Evolutionary conservation across 768 basidiomycete species (phyloP).

Genomic region (Tricholomella constricta): DNA sequence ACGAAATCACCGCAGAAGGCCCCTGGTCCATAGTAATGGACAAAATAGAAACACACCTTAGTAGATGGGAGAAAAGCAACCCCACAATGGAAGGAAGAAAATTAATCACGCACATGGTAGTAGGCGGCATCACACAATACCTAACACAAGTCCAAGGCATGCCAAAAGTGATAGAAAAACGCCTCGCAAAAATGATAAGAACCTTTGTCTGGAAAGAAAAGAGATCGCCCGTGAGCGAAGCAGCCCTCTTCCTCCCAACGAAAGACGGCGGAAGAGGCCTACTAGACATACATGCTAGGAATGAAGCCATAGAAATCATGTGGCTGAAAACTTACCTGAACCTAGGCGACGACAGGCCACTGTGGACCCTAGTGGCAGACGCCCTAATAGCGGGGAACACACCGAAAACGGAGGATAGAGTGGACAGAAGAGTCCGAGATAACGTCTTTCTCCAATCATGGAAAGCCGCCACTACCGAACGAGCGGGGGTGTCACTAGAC

Average conservation of each 20-base stretch:
- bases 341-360: constrained; percentile 13
- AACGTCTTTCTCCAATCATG: constrained; percentile 32
- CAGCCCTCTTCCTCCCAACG: constrained; percentile 17
- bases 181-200: constrained; percentile 18
- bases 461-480: constrained; percentile 8
- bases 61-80: constrained; percentile 25
- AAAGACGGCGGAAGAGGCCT: constrained; percentile 24
- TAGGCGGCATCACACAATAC: constrained; percentile 37
- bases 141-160: constrained; percentile 36
- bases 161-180: constrained; percentile 26
- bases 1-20: constrained; percentile 18
- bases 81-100: constrained; percentile 30
- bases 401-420: background rate
- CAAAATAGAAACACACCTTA: constrained; percentile 22
- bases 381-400: constrained; percentile 15
- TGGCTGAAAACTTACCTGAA: constrained; percentile 27
- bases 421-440: background rate
- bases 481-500: constrained; percentile 9
- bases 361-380: constrained; percentile 31
- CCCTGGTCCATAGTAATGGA: constrained; percentile 30
- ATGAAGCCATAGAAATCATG: constrained; percentile 27
- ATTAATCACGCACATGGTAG: constrained; percentile 25
- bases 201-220: constrained; percentile 30
- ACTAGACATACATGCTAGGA: constrained; percentile 26
- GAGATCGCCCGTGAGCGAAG: constrained; percentile 14